phyloP scores from a whole-genome alignment of 2,329 filamentous ascomycete genomes.

The Colletotrichum lentis region DNA sequence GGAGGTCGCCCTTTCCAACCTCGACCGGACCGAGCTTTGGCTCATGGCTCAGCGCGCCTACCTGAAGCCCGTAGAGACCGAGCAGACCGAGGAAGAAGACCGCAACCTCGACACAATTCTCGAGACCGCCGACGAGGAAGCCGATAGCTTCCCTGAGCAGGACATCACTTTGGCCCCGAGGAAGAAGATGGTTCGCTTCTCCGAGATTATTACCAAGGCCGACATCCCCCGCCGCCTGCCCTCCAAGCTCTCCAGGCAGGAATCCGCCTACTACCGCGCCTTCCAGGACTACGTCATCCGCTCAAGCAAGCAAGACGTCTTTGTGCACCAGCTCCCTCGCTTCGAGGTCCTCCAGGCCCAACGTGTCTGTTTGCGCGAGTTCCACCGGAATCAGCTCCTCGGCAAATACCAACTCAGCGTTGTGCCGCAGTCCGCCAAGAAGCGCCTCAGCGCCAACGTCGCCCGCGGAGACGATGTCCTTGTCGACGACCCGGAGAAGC shows the following conservation, averaged over 20 bases:
- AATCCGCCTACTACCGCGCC: constrained; percentile 87
- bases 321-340: constrained; percentile 83
- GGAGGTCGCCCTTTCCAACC: constrained; percentile 73
- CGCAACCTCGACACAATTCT: constrained; percentile 48
- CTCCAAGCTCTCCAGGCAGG: constrained; percentile 62
- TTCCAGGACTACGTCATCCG: constrained; percentile 79
- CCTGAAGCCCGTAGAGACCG: constrained; percentile 70
- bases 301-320: constrained; percentile 75
- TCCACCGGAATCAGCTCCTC: constrained; percentile 81
- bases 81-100: constrained; percentile 42
- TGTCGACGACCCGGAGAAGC: constrained; percentile 68
- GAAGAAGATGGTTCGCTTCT: constrained; percentile 83
- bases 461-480: constrained; percentile 74
- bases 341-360: constrained; percentile 89
- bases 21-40: constrained; percentile 88
- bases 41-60: constrained; percentile 83
- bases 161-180: constrained; percentile 45
- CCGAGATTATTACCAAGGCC: constrained; percentile 58
- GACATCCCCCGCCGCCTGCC: constrained; percentile 61
- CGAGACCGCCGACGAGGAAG: constrained; percentile 47
- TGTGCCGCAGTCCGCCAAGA: constrained; percentile 73
- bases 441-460: constrained; percentile 75
- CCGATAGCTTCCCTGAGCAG: constrained; percentile 43
- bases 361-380: constrained; percentile 75
- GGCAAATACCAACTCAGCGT: constrained; percentile 84